Evolutionary conservation across 495 filamentous ascomycete genomes (phyloP).

Genomic region (Podospora bellae-mahoneyi): DNA sequence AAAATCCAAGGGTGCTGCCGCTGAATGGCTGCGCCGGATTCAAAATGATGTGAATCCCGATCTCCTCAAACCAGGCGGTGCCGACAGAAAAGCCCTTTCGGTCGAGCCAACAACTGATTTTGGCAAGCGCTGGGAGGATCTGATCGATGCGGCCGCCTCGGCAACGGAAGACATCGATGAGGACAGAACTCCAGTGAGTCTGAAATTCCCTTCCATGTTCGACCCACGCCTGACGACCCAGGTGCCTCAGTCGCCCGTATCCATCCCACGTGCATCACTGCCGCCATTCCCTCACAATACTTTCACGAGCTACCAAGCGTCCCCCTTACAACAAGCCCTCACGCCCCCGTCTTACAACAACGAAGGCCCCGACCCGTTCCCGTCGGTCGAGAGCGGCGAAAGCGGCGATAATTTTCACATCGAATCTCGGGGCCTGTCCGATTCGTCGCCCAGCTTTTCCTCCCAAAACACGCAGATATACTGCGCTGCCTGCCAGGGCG

Average conservation of each 20-base stretch:
- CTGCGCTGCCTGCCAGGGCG: conserved; percentile 74
- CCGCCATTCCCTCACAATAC: conserved; percentile 63
- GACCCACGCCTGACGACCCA: conserved; percentile 45
- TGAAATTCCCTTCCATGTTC: conserved; percentile 31
- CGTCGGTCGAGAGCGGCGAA: conserved; percentile 70
- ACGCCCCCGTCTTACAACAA: conserved; percentile 71
- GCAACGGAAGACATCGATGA: conserved; percentile 89
- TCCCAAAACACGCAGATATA: conserved; percentile 75
- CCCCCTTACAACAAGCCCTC: conserved; percentile 78
- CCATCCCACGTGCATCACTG: conserved; percentile 69
- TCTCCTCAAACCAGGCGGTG: conserved; percentile 61
- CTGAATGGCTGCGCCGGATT: conserved; percentile 49
- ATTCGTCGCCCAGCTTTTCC: conserved; percentile 54
- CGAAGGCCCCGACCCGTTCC: conserved; percentile 70
- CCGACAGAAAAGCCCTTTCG: conserved; percentile 77
- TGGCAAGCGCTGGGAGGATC: conserved; percentile 89
- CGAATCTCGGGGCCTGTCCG: conserved; percentile 48
- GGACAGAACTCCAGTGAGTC: conserved; percentile 74
- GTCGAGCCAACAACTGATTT: conserved; percentile 75
- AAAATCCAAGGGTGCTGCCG: conserved; percentile 53
- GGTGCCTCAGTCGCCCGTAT: conserved; percentile 66
- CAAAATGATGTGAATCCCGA: conserved; percentile 43
- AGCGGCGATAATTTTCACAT: conserved; percentile 66
- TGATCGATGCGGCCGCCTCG: conserved; percentile 81
- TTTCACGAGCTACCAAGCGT: conserved; percentile 75